Evolutionary conservation across 2,329 filamentous ascomycete species (phyloP), one percentile per base, ranked within the genome.

Genomic region (Sporothrix protearum): DNA sequence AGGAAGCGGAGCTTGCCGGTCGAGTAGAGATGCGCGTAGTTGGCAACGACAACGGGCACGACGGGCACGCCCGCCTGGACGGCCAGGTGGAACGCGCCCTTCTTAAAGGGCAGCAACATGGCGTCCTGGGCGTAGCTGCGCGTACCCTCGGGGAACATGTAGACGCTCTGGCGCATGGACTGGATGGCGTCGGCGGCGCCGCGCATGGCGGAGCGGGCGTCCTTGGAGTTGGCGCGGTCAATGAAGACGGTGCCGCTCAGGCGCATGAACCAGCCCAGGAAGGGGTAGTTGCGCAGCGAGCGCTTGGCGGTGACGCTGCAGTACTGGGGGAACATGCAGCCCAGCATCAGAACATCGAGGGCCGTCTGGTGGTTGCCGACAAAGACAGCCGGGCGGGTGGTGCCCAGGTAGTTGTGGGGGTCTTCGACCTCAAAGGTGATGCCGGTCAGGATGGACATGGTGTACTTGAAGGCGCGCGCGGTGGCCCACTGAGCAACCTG

Each of bases 361-460:
- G 98, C 96, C 28, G 92, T 93, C 86, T 99, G 96, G 83, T 99
- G 96, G 82, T 98, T 98, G 53, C 92, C 92, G 76, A 99, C 86
- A 78, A 99, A 94, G 71, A 99, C 92, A 71, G 93, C 94, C 0
- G 96, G 96, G 68, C 95, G 88, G 36, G 84, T 74, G 10, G 85
- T 89, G 63, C 83, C 82, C 72, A 94, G 87, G 76, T 89, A 79
- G 75, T 89, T 81, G 73, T 88, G 79, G 51, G 88, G 84, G 77
- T 94, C 93, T 59, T 91, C 86, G 67, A 97, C 82, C 73, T 87
- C 85, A 79, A 98, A 97, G 72, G 85, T 87, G 66, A 97, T 86
- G 73, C 95, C 95, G 0, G 93, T 94, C 64, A 88, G 86, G 61
- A 86, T 80, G 76, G 85, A 85, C 91, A 97, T 96, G 75, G 87